Conservation (phyloP, 345 rosid species). For the Kandelia obovata region DNA sequence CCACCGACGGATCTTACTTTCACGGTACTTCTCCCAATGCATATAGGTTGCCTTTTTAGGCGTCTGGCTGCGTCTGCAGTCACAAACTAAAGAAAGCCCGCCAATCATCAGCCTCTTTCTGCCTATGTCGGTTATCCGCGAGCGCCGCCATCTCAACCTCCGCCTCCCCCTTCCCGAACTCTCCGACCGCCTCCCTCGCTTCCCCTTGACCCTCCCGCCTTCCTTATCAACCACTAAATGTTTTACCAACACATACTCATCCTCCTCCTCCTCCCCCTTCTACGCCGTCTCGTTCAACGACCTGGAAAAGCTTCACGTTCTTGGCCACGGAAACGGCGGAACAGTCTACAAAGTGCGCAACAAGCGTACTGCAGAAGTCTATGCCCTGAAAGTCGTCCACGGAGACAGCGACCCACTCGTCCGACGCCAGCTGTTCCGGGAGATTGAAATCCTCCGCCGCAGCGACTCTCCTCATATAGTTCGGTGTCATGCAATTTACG, state of each 20-base stretch:
- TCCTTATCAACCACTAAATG: constrained; percentile 13
- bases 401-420: constrained; percentile 51
- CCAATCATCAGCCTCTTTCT: not conserved
- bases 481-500: constrained; percentile 52
- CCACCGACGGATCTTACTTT: too few species aligned
- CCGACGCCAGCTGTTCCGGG: constrained; percentile 63
- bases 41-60: too few species aligned
- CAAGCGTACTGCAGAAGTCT: constrained; percentile 46
- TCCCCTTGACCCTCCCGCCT: constrained; percentile 53
- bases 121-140: constrained; percentile 64
- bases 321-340: constrained; percentile 89
- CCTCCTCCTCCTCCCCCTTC: not conserved
- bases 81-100: too few species aligned
- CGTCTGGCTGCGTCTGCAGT: too few species aligned
- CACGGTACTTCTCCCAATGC: too few species aligned
- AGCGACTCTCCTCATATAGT: constrained; percentile 67
- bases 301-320: constrained; percentile 60
- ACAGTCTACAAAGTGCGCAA: constrained; percentile 71
- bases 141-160: constrained; percentile 81
- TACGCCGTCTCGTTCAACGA: constrained; percentile 35
- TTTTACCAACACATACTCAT: not conserved
- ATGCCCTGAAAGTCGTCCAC: constrained; percentile 65
- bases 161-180: constrained; percentile 59
- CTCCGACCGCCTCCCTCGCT: constrained; percentile 49
- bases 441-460: constrained; percentile 77